Evolutionary conservation across 805 yeast genomes (phyloP), one percentile per base, ranked within the genome.

Genomic region (Hanseniaspora thailandica): DNA sequence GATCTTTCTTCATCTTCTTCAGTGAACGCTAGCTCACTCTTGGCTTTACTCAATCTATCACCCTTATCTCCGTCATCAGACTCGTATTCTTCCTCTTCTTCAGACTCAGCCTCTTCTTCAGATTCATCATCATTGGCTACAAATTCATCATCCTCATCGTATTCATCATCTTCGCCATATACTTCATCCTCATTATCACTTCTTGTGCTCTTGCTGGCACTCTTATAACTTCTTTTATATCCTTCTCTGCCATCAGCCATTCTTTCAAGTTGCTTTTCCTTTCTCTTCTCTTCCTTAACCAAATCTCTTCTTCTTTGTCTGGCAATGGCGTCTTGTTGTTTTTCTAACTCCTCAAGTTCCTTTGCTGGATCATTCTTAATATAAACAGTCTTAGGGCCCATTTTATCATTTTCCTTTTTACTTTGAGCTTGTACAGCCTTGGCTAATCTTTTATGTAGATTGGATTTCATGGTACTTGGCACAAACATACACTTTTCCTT

Each of bases 381-480:
- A 28, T 70, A 67, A 47, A 67, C 68, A 10, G 69, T 64, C 55
- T 71, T 73, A 5, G 72, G 72, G 15, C 70, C 71, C 15, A 61
- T 60, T 47, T 64, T 68, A 15, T 61, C 59, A 28, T 63, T 65
- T 53, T 65, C 62, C 40, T 69, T 64, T 12, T 17, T 43, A 19
- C 40, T 53, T 58, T 68, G 68, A 30, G 71, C 66, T 28, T 65
- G 64, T 7, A 84, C 78, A 2, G 87, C 86, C 57, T 76, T 76
- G 2, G 96, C 86, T 58, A 93, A 74, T 62, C 81, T 78, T 60
- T 78, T 75, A 66, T 90, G 97, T 3, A 95, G 83, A 50, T 77
- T 76, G 1, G 97, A 86, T 44, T 77, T 75, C n/a, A 94, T 86
- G 0, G 97, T 87, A 0, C 96, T 81, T 17, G 98, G 98, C 49